Base-by-base conservation (phyloP, 2,329 filamentous ascomycete species). In the Cadophora luteo-olivacea region DNA sequence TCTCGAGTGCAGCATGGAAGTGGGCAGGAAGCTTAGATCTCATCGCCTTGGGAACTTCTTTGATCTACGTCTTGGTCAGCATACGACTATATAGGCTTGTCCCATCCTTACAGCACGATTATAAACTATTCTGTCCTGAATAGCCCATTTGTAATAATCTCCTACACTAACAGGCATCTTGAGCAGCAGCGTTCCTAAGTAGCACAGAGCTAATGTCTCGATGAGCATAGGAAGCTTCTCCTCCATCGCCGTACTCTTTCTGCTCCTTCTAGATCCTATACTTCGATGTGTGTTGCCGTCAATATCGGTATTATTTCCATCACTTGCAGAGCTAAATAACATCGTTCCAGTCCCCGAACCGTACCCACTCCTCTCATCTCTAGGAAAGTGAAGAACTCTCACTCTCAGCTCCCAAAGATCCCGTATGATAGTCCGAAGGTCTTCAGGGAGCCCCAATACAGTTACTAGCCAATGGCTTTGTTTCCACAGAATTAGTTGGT, bases 401-500 rank as follows among this genome's bases (percentile, higher is more conserved):
- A 76, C 45, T 61, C 76, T 76, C 51, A 97, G 81, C 64, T 90
- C 85, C 95, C 96, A 99, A 16, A 99, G 85, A 77, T 97, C 94
- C 68, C 89, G 88, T 5, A 97, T 89, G 11, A 97, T 84, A 8
- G 83, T 89, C 83, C 97, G 93, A 14, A 97, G 84, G 74, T 97
- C 91, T 4, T 83, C 79, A 1, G 91, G 89, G 60, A 96, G 85
- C 0, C 86, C 86, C 77, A 89, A 89, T 6, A 84, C 82, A 25
- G 86, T 82, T 16, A 97, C 82, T 36, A 98, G 83, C 84, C 91
- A 94, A 76, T 87, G 81, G 19, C 93, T 82, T 81, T 98, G 95
- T 76, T 91, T 92, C 78, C 94, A 89, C 33, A 99, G 82, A 60
- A 98, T 86, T 38, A 97, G 83, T 79, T 98, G 95, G 68, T 97